phyloP scores from a whole-genome alignment of 2,329 filamentous ascomycete species.

The Cryphonectria japonica region DNA sequence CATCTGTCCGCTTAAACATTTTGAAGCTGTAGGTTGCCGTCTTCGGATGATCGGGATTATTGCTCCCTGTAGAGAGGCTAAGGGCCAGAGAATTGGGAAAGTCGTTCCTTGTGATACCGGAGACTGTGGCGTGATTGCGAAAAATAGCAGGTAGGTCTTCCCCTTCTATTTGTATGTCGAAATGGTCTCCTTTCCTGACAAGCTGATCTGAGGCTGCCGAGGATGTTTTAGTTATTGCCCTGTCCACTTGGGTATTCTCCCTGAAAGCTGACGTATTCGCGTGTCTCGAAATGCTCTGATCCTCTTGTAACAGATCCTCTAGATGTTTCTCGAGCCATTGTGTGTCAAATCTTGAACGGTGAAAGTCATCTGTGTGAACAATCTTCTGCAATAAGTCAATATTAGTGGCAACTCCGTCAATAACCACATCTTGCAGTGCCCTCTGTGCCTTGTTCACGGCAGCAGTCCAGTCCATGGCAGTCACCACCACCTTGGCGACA shows the following conservation, averaged over 20 bases:
- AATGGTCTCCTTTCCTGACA: slow-evolving; percentile 19
- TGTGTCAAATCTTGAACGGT: slow-evolving; percentile 37
- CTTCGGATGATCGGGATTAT: slow-evolving; percentile 30
- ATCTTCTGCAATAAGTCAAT: slow-evolving; percentile 58
- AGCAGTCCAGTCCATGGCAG: slow-evolving; percentile 55
- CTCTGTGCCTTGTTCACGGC: slow-evolving; percentile 56
- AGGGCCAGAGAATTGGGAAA: slow-evolving; percentile 52
- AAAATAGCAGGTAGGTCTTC: background rate
- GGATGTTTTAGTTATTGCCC: background rate
- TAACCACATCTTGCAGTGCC: slow-evolving; percentile 57
- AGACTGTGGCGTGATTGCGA: slow-evolving; percentile 1
- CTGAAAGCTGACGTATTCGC: background rate
- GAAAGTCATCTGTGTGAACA: slow-evolving; percentile 54
- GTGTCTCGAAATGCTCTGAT: too few relatives aligned
- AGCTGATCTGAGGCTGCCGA: slow-evolving; percentile 10
- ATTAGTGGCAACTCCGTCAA: slow-evolving; percentile 64
- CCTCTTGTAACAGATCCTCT: background rate
- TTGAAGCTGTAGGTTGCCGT: slow-evolving; percentile 11
- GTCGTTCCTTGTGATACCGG: slow-evolving; percentile 59
- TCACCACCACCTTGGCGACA: slow-evolving; percentile 62
- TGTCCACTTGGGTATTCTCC: background rate
- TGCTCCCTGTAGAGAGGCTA: slow-evolving; percentile 58
- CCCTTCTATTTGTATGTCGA: slow-evolving; percentile 9
- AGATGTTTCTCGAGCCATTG: slow-evolving; percentile 14
- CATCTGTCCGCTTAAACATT: slow-evolving; percentile 17